phyloP scores from a whole-genome alignment of 345 rosid genomes.

The Anastatica hierochuntica region DNA sequence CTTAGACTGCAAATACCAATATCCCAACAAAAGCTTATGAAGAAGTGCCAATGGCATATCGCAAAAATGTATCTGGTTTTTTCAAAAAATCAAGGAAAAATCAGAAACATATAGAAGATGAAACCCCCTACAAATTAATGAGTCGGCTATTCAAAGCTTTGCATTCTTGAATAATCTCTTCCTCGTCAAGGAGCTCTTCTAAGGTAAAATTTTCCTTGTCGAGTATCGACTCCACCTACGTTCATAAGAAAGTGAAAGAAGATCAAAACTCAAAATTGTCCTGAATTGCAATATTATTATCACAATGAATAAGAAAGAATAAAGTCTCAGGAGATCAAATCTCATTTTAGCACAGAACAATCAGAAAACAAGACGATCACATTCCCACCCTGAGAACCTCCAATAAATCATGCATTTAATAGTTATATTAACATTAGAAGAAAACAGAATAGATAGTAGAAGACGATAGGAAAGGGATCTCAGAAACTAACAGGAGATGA shows the following conservation, averaged over 20 bases:
- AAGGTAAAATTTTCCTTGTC: conserved; percentile 79
- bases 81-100: background rate
- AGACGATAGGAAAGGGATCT: background rate
- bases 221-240: conserved; percentile 75
- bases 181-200: conserved; percentile 97
- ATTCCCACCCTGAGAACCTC: background rate
- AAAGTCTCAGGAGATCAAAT: too few species aligned
- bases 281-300: background rate
- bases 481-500: conserved; percentile 72
- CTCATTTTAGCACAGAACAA: too few species aligned
- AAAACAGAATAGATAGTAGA: background rate
- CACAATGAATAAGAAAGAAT: background rate
- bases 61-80: background rate
- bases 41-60: background rate
- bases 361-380: too few species aligned
- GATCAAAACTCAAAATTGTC: too few species aligned
- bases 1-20: conserved; percentile 43
- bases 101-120: background rate
- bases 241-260: too few species aligned
- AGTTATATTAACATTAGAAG: background rate
- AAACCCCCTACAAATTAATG: conserved; percentile 53
- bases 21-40: conserved; percentile 5
- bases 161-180: conserved; percentile 98
- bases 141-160: conserved; percentile 89
- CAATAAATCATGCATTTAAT: background rate